Conservation (phyloP, 805 yeast species). For the Alloascoidea hylecoeti region DNA sequence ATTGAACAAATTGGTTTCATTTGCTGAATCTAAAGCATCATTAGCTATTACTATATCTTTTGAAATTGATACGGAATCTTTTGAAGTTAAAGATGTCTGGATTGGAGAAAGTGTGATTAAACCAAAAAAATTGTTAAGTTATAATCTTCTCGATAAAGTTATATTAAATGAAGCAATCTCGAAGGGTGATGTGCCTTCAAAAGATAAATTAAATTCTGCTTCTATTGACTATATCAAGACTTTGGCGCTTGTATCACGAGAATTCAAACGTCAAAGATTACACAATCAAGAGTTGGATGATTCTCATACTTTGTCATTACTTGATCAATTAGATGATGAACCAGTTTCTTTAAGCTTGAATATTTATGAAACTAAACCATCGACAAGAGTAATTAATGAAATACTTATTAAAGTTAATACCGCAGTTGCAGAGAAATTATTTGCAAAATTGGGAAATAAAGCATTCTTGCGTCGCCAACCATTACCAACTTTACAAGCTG, state of each 20-base stretch:
- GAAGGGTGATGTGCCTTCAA: constrained; percentile 9
- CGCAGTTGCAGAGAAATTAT: constrained; percentile 71
- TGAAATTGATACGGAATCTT: constrained; percentile 58
- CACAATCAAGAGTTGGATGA: constrained; percentile 32
- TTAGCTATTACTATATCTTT: constrained; percentile 70
- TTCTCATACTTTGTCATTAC: constrained; percentile 36
- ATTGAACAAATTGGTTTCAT: constrained; percentile 42
- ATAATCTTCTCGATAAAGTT: constrained; percentile 40
- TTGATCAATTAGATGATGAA: constrained; percentile 81
- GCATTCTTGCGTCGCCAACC: constrained; percentile 83
- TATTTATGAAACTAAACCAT: constrained; percentile 46
- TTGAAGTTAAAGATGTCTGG: constrained; percentile 63
- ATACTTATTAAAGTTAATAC: constrained; percentile 68
- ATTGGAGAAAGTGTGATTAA: constrained; percentile 58
- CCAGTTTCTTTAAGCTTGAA: constrained; percentile 58
- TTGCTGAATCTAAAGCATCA: constrained; percentile 42
- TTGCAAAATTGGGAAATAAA: constrained; percentile 61
- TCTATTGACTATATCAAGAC: constrained; percentile 55
- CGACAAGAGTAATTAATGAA: constrained; percentile 55
- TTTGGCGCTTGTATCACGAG: constrained; percentile 47
- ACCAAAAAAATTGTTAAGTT: constrained; percentile 45
- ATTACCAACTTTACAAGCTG: constrained; percentile 67
- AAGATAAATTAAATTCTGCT: constrained; percentile 26
- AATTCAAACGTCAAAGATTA: constrained; percentile 56
- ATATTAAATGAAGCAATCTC: constrained; percentile 8